Evolutionary conservation across 805 yeast genomes (phyloP).

Genomic region (Saturnispora galanensis): DNA sequence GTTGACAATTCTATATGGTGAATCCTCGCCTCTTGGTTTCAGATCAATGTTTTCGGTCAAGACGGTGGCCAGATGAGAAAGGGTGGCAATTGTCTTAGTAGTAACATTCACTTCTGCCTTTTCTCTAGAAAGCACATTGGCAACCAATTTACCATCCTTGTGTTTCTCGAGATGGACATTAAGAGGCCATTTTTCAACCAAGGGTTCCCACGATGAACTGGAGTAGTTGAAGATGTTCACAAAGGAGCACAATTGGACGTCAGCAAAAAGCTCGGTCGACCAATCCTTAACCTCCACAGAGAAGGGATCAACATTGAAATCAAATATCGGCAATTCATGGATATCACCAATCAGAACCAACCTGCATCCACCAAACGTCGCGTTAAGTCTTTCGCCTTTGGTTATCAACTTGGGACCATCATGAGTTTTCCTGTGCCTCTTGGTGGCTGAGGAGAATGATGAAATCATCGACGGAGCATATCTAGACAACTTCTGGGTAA

Average conservation of each 20-base stretch:
- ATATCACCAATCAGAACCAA: constrained; percentile 82
- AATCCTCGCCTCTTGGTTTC: constrained; percentile 64
- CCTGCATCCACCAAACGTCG: constrained; percentile 65
- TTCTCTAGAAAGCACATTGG: constrained; percentile 69
- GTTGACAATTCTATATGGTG: constrained; percentile 73
- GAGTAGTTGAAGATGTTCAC: constrained; percentile 81
- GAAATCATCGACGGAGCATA: constrained; percentile 63
- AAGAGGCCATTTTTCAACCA: constrained; percentile 80
- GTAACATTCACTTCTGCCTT: constrained; percentile 75
- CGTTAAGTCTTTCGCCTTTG: constrained; percentile 58
- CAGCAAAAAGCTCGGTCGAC: constrained; percentile 75
- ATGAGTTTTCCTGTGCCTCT: constrained; percentile 7
- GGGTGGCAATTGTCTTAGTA: constrained; percentile 66
- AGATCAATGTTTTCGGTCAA: constrained; percentile 44
- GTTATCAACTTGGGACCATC: constrained; percentile 34
- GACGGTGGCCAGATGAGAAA: constrained; percentile 57
- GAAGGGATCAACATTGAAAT: constrained; percentile 64
- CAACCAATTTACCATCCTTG: constrained; percentile 35
- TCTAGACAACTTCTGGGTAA: constrained; percentile 47
- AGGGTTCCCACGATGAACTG: constrained; percentile 90
- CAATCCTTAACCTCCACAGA: constrained; percentile 63
- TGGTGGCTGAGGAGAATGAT: constrained; percentile 32
- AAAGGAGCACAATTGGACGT: constrained; percentile 51
- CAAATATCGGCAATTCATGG: constrained; percentile 82
- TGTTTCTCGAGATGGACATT: constrained; percentile 56